Conservation (phyloP, 1,139 yeast species). For the Taiozyma sp. region DNA sequence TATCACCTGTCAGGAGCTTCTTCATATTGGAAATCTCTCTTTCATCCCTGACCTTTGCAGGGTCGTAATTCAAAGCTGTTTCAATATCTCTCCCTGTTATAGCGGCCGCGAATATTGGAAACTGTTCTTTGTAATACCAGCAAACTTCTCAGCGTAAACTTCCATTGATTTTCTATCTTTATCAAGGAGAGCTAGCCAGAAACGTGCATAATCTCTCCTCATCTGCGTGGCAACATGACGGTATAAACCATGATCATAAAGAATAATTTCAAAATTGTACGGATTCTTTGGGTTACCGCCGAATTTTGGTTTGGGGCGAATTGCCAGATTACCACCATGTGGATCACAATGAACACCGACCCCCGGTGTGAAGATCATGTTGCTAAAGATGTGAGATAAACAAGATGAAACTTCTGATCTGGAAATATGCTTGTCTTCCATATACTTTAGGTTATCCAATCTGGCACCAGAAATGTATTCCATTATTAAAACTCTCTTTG, state of each 20-base stretch:
- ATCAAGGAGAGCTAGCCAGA: conserved; percentile 88
- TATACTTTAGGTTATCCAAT: conserved; percentile 67
- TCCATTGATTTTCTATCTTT: conserved; percentile 63
- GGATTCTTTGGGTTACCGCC: conserved; percentile 33
- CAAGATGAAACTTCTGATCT: conserved; percentile 80
- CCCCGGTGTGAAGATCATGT: conserved; percentile 91
- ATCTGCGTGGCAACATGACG: conserved; percentile 75
- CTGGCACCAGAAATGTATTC: conserved; percentile 83
- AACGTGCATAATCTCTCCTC: conserved; percentile 81
- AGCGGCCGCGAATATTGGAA: conserved; percentile 85
- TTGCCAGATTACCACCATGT: conserved; percentile 94
- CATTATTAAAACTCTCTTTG: conserved; percentile 76
- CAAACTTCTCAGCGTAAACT: conserved; percentile 69
- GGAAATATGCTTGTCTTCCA: conserved; percentile 59
- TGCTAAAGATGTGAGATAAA: conserved; percentile 84
- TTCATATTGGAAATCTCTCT: conserved; percentile 66
- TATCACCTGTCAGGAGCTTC: conserved; percentile 51
- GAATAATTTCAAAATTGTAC: conserved; percentile 84
- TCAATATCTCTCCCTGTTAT: conserved; percentile 84
- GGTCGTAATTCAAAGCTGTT: conserved; percentile 64
- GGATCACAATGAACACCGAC: conserved; percentile 97
- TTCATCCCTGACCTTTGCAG: conserved; percentile 48
- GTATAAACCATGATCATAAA: conserved; percentile 94
- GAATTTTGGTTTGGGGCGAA: conserved; percentile 39
- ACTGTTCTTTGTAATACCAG: conserved; percentile 80